These are phyloP conservation scores for Ichthyophonus hoferi DNA, from an alignment of 208 protist genomes.

Conservation along the genomic window DNA sequence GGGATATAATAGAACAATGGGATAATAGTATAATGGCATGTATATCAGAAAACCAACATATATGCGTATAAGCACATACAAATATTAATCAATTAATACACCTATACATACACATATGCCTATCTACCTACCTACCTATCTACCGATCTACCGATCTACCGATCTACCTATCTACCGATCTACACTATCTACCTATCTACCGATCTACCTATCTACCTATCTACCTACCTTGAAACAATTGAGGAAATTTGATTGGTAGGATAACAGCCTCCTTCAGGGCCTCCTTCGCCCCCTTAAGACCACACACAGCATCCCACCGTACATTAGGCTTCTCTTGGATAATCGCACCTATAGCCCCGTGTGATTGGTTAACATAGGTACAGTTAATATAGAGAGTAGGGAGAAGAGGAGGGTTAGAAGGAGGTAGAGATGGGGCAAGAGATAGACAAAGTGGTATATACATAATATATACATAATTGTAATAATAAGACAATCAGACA, in stretches of 20 bases:
- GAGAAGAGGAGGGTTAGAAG: neutral
- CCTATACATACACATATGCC: neutral
- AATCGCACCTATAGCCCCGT: constrained; percentile 64
- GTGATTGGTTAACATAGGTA: neutral
- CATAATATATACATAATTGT: too few species aligned
- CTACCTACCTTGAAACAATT: constrained; percentile 32
- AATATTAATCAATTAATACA: neutral
- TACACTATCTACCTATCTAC: too few species aligned
- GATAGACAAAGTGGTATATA: neutral
- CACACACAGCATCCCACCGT: constrained; percentile 37
- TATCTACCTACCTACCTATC: too few species aligned
- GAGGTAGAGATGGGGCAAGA: constrained; percentile 1
- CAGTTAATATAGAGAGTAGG: neutral
- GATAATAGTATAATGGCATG: neutral
- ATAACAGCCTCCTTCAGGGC: constrained; percentile 42
- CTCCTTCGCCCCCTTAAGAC: constrained; percentile 25
- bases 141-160: too few species aligned
- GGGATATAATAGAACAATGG: too few species aligned
- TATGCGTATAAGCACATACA: neutral
- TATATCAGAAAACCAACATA: neutral
- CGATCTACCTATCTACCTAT: too few species aligned
- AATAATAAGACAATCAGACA: too few species aligned
- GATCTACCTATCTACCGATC: too few species aligned
- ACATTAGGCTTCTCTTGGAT: constrained; percentile 75
- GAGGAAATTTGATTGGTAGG: constrained; percentile 31